Base-by-base conservation (phyloP, 2,329 filamentous ascomycete species). In the Botrytis paeoniae region DNA sequence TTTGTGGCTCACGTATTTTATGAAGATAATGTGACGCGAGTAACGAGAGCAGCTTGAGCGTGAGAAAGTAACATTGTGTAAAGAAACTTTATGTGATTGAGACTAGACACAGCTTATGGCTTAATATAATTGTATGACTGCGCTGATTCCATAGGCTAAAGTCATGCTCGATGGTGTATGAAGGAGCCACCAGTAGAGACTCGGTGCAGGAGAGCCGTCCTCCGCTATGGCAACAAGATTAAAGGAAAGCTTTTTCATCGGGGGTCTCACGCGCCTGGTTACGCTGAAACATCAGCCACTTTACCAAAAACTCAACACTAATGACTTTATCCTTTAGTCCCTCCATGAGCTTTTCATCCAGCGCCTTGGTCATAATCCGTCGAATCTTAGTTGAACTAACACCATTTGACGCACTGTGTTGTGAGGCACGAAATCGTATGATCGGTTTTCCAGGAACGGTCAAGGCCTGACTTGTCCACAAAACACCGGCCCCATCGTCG, bases 331-430 rank as follows among this genome's bases (percentile, higher is more conserved):
- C 65, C 14, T 41, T 68, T 18, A 68, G 39, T 25, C 25, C 18
- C n/a, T 68, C 35, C 48, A 57, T 68, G 4, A 68, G 65, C 25
- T 68, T 35, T 29, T 32, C 48, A 57, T 68, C 48, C 1, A 35
- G 25, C 8, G 35, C 35, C 35, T 68, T 48, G 2, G 65, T 25
- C 65, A 68, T 68, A 25, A 68, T 57, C 29, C 32, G 35, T 41
- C 65, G 65, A 39, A 68, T 68, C 16, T 68, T 68, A 2, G 65
- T 68, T 25, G 65, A 68, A 22, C 65, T 68, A 41, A 68, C 25
- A 10, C 65, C 65, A 25, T 68, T 68, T 18, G 65, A 68, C 5
- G 35, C 48, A 25, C 65, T 68, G 6, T 20, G 29, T 5, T 68
- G 35, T 0, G 65, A 68, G 18, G 65, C 65, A 41, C 65, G 65